phyloP scores from a whole-genome alignment of 2,329 filamentous ascomycete genomes.

The Neurospora sp. region DNA sequence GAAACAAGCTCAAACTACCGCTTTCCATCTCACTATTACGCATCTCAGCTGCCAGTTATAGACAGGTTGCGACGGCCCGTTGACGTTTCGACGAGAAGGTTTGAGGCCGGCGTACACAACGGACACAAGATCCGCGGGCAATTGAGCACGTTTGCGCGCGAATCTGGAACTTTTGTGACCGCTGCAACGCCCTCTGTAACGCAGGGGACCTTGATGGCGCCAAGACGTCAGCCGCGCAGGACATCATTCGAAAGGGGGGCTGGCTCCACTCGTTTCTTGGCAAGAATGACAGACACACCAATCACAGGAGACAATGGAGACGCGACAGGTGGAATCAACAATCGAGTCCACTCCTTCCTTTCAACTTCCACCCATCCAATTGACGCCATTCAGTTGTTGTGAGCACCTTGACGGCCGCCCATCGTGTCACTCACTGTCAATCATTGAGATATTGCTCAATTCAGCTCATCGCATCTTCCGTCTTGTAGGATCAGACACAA shows the following conservation, averaged over 20 bases:
- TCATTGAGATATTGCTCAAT: neutral
- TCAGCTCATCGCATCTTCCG: neutral
- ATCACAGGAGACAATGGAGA: neutral
- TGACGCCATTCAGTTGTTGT: neutral
- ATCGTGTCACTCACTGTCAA: neutral
- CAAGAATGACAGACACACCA: neutral
- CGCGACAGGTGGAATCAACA: neutral
- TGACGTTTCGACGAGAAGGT: neutral
- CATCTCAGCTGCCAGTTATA: constrained; percentile 9
- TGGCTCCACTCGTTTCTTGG: neutral
- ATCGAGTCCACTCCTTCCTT: neutral
- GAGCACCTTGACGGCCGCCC: neutral
- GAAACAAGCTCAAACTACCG: constrained; percentile 13
- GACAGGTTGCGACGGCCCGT: neutral
- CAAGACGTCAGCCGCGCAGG: neutral
- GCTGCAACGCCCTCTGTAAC: neutral
- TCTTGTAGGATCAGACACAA: neutral
- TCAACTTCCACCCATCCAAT: neutral
- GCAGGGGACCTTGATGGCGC: neutral
- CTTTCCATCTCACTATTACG: constrained; percentile 5
- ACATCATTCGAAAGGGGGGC: neutral
- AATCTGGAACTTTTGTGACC: constrained; percentile 1
- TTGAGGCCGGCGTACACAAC: neutral
- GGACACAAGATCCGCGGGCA: neutral
- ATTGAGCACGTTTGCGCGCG: constrained; percentile 20